Conservation (phyloP, 257 asterid species). For the Cruciata laevipes region DNA sequence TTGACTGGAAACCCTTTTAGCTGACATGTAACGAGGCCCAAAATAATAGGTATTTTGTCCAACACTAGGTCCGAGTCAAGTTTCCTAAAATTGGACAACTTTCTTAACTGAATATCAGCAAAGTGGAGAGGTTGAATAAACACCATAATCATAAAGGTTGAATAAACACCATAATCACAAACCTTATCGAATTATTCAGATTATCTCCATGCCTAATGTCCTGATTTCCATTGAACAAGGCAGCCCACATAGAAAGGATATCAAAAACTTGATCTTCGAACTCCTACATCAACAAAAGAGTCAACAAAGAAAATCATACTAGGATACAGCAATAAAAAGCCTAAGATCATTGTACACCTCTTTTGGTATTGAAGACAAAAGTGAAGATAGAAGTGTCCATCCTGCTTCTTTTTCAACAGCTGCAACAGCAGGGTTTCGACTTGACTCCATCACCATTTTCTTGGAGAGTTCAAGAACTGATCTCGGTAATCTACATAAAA, state of each 20-base stretch:
- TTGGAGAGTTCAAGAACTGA: constrained; percentile 85
- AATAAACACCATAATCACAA: constrained; percentile 23
- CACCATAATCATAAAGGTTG: constrained; percentile 14
- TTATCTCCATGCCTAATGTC: constrained; percentile 48
- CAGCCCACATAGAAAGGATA: constrained; percentile 88
- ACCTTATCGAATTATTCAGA: constrained; percentile 66
- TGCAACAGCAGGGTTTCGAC: constrained; percentile 69
- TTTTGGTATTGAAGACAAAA: constrained; percentile 74
- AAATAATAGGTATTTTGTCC: neutral
- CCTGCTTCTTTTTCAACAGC: constrained; percentile 92
- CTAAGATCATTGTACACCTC: constrained; percentile 40
- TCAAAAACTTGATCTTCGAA: constrained; percentile 89
- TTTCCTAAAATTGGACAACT: neutral
- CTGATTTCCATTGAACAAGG: constrained; percentile 59
- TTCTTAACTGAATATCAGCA: neutral
- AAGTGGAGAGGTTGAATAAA: constrained; percentile 11
- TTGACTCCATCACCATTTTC: constrained; percentile 69
- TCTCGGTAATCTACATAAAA: constrained; percentile 62
- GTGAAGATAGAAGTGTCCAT: constrained; percentile 90
- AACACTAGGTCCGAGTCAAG: neutral
- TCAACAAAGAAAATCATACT: constrained; percentile 18
- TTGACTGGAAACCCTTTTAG: neutral
- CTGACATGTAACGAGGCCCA: neutral
- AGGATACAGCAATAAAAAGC: constrained; percentile 15
- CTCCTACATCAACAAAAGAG: constrained; percentile 61